These are phyloP conservation scores for Chernovozyma sophiae-reginae DNA, from an alignment of 1,139 yeast genomes.

Conservation along the genomic window DNA sequence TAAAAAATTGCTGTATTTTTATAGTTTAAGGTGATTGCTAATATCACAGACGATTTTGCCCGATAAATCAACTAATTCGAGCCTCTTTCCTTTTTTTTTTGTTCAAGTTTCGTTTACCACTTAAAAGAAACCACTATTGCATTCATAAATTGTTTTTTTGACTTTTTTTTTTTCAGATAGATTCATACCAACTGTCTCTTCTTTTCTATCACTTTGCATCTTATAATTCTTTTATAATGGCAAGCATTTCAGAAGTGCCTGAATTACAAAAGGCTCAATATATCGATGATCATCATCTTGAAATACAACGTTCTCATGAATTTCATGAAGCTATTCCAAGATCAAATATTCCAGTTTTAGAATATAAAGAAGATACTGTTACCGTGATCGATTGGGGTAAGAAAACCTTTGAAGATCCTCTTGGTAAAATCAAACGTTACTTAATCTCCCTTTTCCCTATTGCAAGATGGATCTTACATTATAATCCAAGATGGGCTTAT, in stretches of 20 bases:
- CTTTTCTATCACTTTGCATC: too few species aligned
- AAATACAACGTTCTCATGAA: slow-evolving; percentile 4
- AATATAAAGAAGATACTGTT: slow-evolving; percentile 39
- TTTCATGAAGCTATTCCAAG: slow-evolving; percentile 6
- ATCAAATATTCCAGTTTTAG: slow-evolving; percentile 28
- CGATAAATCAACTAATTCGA: too few species aligned
- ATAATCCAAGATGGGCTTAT: slow-evolving; percentile 73
- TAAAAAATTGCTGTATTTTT: too few species aligned
- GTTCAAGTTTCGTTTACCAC: not conserved
- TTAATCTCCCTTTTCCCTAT: slow-evolving; percentile 72
- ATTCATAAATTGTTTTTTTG: not conserved
- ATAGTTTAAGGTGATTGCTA: too few species aligned
- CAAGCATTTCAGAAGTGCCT: slow-evolving; percentile 17
- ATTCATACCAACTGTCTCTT: too few species aligned
- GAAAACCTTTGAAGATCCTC: slow-evolving; percentile 38
- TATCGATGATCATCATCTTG: slow-evolving; percentile 8
- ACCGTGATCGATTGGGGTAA: slow-evolving; percentile 45
- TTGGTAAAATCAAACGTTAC: slow-evolving; percentile 38
- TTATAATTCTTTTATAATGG: too few species aligned
- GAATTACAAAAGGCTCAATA: slow-evolving; percentile 13
- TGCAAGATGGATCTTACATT: slow-evolving; percentile 75
- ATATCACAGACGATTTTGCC: too few species aligned
- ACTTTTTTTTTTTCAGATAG: not conserved
- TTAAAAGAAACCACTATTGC: not conserved
- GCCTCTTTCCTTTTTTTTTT: not conserved